Evolutionary conservation across 2,329 filamentous ascomycete species (phyloP).

Genomic region (Diaporthe sp.): DNA sequence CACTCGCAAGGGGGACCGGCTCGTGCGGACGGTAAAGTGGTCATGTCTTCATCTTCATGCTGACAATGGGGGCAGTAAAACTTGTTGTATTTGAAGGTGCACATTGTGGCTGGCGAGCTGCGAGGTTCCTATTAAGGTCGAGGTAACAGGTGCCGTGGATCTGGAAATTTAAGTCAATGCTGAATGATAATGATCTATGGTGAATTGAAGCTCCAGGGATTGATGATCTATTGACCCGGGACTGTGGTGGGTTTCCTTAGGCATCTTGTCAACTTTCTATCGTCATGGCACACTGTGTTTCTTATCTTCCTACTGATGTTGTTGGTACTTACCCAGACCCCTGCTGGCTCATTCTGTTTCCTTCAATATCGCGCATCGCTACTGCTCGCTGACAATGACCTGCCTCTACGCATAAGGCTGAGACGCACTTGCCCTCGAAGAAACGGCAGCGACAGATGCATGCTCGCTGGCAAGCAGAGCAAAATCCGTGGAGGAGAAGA

Average conservation of each 20-base stretch:
- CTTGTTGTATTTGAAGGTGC: neutral
- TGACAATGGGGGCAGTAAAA: neutral
- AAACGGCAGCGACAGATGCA: neutral
- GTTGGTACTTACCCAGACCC: too few relatives aligned
- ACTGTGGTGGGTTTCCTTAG: neutral
- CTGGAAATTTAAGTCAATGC: neutral
- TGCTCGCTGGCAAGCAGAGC: neutral
- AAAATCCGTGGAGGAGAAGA: neutral
- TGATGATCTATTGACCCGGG: neutral
- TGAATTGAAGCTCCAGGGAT: neutral
- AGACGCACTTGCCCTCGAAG: neutral
- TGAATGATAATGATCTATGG: neutral
- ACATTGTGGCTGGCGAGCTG: neutral
- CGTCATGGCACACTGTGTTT: neutral
- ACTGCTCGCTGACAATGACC: neutral
- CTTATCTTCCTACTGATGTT: neutral
- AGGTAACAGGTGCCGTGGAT: neutral
- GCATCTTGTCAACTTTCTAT: neutral
- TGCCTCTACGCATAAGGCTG: neutral
- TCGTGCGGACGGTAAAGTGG: too few relatives aligned
- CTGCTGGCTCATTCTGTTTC: neutral
- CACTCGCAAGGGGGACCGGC: neutral
- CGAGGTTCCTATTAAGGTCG: neutral
- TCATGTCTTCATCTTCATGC: neutral
- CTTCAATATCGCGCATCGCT: neutral